Percentiles rank a stretch among this genome's conserved stretches.
These are phyloP conservation scores for Shiraia bambusicola DNA, from an alignment of 2,329 filamentous ascomycete genomes.

Conservation along the genomic window DNA sequence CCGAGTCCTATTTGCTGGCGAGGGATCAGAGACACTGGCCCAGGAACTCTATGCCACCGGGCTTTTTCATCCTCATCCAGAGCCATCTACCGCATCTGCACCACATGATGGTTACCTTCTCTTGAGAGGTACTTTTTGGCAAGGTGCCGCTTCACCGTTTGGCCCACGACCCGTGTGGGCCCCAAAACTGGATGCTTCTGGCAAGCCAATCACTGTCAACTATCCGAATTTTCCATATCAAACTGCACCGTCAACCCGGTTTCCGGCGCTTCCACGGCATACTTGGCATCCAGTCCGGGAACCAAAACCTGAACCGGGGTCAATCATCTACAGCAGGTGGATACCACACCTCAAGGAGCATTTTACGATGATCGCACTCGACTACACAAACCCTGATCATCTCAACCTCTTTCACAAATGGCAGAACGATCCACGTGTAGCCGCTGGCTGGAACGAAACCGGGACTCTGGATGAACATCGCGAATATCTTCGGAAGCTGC, in stretches of 20 bases:
- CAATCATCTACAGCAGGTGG: slow-evolving; percentile 75
- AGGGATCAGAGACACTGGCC: slow-evolving; percentile 39
- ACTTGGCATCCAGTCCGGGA: slow-evolving; percentile 70
- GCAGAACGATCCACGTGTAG: slow-evolving; percentile 83
- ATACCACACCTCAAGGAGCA: slow-evolving; percentile 74
- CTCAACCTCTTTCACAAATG: slow-evolving; percentile 72
- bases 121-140: slow-evolving; percentile 53
- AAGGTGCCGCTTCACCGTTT: slow-evolving; percentile 47
- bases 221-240: slow-evolving; percentile 48
- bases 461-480: slow-evolving; percentile 74
- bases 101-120: slow-evolving; percentile 49
- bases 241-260: slow-evolving; percentile 51
- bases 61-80: slow-evolving; percentile 48
- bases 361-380: slow-evolving; percentile 75
- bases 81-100: slow-evolving; percentile 35
- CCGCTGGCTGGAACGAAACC: slow-evolving; percentile 77
- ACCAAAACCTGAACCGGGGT: slow-evolving; percentile 69
- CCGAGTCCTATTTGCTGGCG: slow-evolving; percentile 46
- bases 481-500: slow-evolving; percentile 67
- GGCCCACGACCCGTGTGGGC: slow-evolving; percentile 46
- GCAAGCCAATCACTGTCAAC: slow-evolving; percentile 42
- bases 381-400: slow-evolving; percentile 65
- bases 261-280: slow-evolving; percentile 54
- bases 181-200: slow-evolving; percentile 35
- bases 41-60: slow-evolving; percentile 47